Evolutionary conservation across 2,329 filamentous ascomycete genomes (phyloP), one percentile per base, ranked within the genome.

Genomic region (Apiospora hydei): DNA sequence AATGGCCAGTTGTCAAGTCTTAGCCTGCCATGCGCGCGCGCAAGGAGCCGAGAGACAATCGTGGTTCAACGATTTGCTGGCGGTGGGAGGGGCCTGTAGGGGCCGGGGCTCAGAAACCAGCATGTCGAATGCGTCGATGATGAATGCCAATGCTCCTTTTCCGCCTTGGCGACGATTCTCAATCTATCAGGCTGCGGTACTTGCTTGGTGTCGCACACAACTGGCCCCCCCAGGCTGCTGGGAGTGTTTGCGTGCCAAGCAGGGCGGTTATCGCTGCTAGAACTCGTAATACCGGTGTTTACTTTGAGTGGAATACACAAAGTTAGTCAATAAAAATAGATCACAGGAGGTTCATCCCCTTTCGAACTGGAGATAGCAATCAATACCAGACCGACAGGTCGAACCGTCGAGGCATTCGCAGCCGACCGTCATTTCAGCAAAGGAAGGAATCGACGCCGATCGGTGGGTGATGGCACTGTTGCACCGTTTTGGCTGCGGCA

Each of bases 381-480:
- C 51, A 30, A 34, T 30, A 57, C 30, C 51, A 57, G 51, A 34
- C 49, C 13, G 13, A 26, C n/a, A 26, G 13, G 49, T 53, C 49
- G 49, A 53, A 53, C 11, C 49, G 13, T 30, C 34, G 18, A 26
- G 14, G 51, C 24, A 34, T 57, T 2, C 4, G 26, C 18, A 57
- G 51, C 26, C 51, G 51, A 57, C 14, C 49, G 16, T 18, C 34
- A 57, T 34, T 57, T 57, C 26, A 34, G 51, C 26, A 30, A 26
- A 14, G 49, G n/a, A 53, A 30, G 24, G 24, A 53, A 57, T 57
- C 14, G 26, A 18, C 26, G 16, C 53, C 16, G 53, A 61, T 61
- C 30, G 53, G 53, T 61, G 53, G 53, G 53, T 21, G 53, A 61
- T 61, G 53, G 53, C 53, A 61, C 26, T 11, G 53, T 61, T 34